Evolutionary conservation across 2,329 filamentous ascomycete species (phyloP), one percentile per base, ranked within the genome.

Genomic region (Niveomyces coronatus): DNA sequence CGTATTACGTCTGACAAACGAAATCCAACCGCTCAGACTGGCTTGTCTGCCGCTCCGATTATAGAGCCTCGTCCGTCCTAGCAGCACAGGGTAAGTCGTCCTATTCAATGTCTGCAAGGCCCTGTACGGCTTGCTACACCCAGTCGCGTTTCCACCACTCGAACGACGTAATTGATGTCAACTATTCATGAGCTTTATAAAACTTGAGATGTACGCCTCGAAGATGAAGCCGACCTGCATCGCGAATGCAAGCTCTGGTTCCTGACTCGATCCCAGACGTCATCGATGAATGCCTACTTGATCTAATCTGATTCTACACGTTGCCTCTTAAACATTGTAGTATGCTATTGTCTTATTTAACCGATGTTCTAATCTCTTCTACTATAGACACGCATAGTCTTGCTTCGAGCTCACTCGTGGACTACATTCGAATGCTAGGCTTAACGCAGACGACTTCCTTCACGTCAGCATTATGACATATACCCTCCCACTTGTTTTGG

Each of bases 381-480:
- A 58, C 55, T 42, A 62, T 54, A 49, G 59, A 53, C 46, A 58
- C 59, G 45, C n/a, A 81, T 52, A 3, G 76, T 74, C 44, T 65
- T 64, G 39, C 72, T 53, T 39, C 76, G 67, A 50, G 67, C 23
- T 66, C 59, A n/a, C 54, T 52, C 18, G 63, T 63, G 32, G 58
- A 54, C 49, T 76, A 75, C n/a, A 76, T 50, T 32, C 67, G 67
- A 9, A 80, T 82, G 15, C 93, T 79, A 0, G 85, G 84, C 86
- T 85, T 93, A 9, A 80, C 85, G 57, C 93, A 85, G 41, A 91
- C 79, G 3, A 76, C 79, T 11, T 74, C 79, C 36, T 38, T 38
- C 35, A 37, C 22, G 20, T 23, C 22, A 15, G 18, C 27, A 24
- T n/a, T n/a, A n/a, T n/a, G n/a, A n/a, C n/a, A n/a, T n/a, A n/a